phyloP scores from a whole-genome alignment of 1,139 yeast species.

The Nadsonia starkeyi-henricii region DNA sequence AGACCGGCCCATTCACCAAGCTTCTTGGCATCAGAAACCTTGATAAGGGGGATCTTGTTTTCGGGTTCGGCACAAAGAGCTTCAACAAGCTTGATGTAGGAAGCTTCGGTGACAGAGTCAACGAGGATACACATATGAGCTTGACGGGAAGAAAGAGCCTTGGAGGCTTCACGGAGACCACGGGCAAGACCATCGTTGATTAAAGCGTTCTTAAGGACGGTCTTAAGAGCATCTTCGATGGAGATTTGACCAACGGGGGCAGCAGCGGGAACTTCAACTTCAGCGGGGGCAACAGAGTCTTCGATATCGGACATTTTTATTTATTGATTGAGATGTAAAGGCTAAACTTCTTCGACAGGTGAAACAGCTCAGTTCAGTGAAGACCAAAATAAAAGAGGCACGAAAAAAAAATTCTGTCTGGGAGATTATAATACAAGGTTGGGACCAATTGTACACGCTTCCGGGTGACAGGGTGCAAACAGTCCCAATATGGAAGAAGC shows the following conservation, averaged over 20 bases:
- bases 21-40: conserved; percentile 98
- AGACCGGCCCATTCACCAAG: conserved; percentile 99
- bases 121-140: conserved; percentile 96
- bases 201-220: conserved; percentile 95
- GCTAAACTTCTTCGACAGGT: not conserved
- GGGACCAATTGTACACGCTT: not conserved
- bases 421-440: not conserved
- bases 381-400: not conserved
- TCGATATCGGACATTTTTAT: conserved; percentile 26
- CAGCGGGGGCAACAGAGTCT: conserved; percentile 51
- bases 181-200: conserved; percentile 99
- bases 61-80: conserved; percentile 98
- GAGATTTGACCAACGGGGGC: conserved; percentile 76
- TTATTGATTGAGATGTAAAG: not conserved
- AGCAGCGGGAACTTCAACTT: conserved; percentile 69
- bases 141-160: conserved; percentile 88
- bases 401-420: not conserved
- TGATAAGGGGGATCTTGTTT: conserved; percentile 93
- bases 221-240: conserved; percentile 97
- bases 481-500: not conserved
- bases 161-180: conserved; percentile 99
- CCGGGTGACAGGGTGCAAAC: not conserved
- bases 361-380: not conserved
- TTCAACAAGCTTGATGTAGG: conserved; percentile 95
- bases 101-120: conserved; percentile 97